Evolutionary conservation across 108 stramenopile genomes (phyloP), one percentile per base, ranked within the genome.

Genomic region (Discostella stelligeroides): DNA sequence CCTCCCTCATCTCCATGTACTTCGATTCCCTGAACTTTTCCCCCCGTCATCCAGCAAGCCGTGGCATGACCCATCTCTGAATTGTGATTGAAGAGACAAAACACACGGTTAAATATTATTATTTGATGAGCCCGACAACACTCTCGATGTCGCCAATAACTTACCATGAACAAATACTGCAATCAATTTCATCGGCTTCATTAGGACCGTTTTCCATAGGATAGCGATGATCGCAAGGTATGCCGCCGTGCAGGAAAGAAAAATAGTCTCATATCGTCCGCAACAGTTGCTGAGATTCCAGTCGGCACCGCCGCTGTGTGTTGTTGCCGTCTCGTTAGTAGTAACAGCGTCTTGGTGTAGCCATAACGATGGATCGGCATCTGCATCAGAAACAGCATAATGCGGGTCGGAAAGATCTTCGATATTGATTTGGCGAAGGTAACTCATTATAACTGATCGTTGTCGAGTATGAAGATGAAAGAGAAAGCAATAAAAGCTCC

Each of bases 21-120:
- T 61, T 95, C 82, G 46, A 92, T 91, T 4, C 51, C 75, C 18
- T 72, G 50, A 7, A 95, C 89, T 18, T 60, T 70, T 0, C 94
- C 94, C 47, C 94, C 78, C 11, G 91, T 90, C 34, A 92, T 56
- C 87, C 88, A 91, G 50, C 95, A 95, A 23, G 88, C 90, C 13
- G 70, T 73, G 11, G 94, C 91, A 71, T 95, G 94, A 13, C 81
- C 73, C 73, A 84, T 85, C 74, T 92, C 54, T 55, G 43, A 8
- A 55, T 55, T n/a, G n/a, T n/a, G n/a, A n/a, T n/a, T n/a, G n/a
- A n/a, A n/a, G n/a, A n/a, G n/a, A n/a, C n/a, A n/a, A n/a, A n/a
- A n/a, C n/a, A n/a, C n/a, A n/a, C n/a, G n/a, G n/a, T n/a, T n/a
- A n/a, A n/a, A n/a, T n/a, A n/a, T n/a, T n/a, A n/a, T n/a, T n/a